Evolutionary conservation across 306 rosid species (phyloP), one percentile per base, ranked within the genome.

Genomic region (Begonia fuchsioides): DNA sequence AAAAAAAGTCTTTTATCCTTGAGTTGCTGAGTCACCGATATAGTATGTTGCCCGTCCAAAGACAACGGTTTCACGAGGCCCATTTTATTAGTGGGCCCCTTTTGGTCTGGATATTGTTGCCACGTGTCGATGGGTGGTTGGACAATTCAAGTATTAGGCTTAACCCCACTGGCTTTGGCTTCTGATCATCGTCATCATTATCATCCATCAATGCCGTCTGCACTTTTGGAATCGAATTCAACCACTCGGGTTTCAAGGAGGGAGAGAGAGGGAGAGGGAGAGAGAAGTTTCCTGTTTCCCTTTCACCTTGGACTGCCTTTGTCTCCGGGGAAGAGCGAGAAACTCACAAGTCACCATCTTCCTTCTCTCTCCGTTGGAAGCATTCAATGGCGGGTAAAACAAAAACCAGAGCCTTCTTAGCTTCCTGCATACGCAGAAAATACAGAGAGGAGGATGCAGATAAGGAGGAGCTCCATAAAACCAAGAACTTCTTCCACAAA

Each of bases 141-240:
- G 44, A 40, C 44, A 40, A 40, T 40, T 40, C 2, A 46, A 15
- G 26, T 19, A 48, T 18, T 35, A 20, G 17, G 41, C 55, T 50
- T 58, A 39, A 43, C 47, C 46, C 53, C 53, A 35, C 62, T 13
- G 13, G 49, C 94, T 83, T 87, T 75, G 65, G 59, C 93, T 85
- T 92, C 76, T 76, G 26, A 19, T 19, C n/a, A n/a, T n/a, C n/a
- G n/a, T n/a, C 79, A 73, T 69, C 72, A 75, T 76, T n/a, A n/a
- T n/a, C n/a, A n/a, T n/a, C n/a, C 69, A 65, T 67, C 68, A 70
- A 72, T 78, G 75, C 49, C 73, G n/a, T 10, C 60, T 32, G 56
- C 76, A 64, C 82, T 73, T 76, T 78, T 47, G 17, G 55, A 61
- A 96, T 92, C 87, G 82, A 86, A n/a, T n/a, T n/a, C n/a, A 80